Base-by-base conservation (phyloP, 352 stramenopile genomes). In the Globisporangium nodosum region DNA sequence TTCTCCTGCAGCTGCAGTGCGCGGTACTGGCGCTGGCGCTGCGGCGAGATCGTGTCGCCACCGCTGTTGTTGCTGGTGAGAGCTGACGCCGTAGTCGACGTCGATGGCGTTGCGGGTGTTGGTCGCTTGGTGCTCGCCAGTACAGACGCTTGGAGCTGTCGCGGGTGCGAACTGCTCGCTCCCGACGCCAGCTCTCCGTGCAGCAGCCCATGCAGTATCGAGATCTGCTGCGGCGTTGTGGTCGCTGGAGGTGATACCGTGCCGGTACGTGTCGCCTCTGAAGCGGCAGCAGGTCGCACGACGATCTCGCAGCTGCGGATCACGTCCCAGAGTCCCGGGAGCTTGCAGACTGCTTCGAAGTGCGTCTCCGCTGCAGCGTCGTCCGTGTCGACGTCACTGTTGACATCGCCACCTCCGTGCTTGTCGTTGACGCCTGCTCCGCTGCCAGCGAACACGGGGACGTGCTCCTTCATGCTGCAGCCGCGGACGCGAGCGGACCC, bases 1-100 rank as follows among this genome's bases (percentile, higher is more conserved):
- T 79, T 79, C 55, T 90, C 82, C 62, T 92, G 82, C 2, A 85
- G 66, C 35, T 83, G 69, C 24, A 90, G 31, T n/a, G 69, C 67
- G 15, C 75, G 71, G 63, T 66, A 88, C 53, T 88, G 78, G 40
- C 59, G 61, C 42, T 57, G 66, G 54, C 64, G 58, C 3, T 42
- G 58, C 20, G 66, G 58, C 12, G 68, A 60, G 50, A 31, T 67
- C 20, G 49, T 30, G 7, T 60, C 54, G 35, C 5, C 27, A 11
- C 6, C 27, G 3, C 27, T 31, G 24, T 13, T 45, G 5, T 1
- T 47, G 18, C 18, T 56, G 5, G 37, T 31, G 20, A 7, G 15
- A 6, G 2, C 43, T 39, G 56, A 0, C 21, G 20, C n/a, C 24
- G 39, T 31, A 4, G 39, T 13, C 18, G 5, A 20, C 40, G 49